Percentiles rank a stretch among this genome's conserved stretches.
Evolutionary conservation across 1,284 basidiomycete species (phyloP).

Genomic region (Blastosporella zonata): DNA sequence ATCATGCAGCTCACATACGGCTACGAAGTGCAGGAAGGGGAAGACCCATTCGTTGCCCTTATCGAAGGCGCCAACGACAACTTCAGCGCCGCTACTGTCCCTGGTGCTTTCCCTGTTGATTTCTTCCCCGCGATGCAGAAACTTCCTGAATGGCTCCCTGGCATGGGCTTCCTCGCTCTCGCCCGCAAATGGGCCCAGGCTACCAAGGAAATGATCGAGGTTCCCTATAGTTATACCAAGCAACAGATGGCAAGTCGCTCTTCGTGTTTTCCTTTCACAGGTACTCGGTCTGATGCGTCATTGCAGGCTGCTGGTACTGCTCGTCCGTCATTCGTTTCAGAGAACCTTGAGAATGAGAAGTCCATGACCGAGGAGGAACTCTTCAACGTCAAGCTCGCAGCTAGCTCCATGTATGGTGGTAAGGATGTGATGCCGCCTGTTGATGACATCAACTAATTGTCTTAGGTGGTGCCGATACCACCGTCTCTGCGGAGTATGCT

Average conservation of each 20-base stretch:
- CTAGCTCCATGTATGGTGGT: slow-evolving; percentile 40
- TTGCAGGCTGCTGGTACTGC: slow-evolving; percentile 37
- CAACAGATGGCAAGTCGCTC: slow-evolving; percentile 35
- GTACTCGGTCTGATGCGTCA: background rate
- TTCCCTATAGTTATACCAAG: slow-evolving; percentile 38
- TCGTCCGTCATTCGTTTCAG: slow-evolving; percentile 35
- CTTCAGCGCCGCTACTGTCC: slow-evolving; percentile 36
- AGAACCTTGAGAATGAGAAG: slow-evolving; percentile 30
- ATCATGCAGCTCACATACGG: slow-evolving; percentile 40
- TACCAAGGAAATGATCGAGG: slow-evolving; percentile 29
- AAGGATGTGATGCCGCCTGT: slow-evolving; percentile 6
- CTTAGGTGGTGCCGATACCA: slow-evolving; percentile 37
- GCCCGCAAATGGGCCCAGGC: slow-evolving; percentile 35
- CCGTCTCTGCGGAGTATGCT: slow-evolving; percentile 36
- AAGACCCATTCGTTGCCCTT: slow-evolving; percentile 40
- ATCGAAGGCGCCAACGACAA: slow-evolving; percentile 39
- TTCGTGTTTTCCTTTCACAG: background rate
- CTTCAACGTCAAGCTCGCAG: slow-evolving; percentile 35
- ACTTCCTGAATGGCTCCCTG: slow-evolving; percentile 51
- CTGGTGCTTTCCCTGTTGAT: slow-evolving; percentile 41
- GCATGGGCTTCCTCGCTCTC: slow-evolving; percentile 40
- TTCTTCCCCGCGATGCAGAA: slow-evolving; percentile 36
- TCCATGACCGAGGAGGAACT: slow-evolving; percentile 28
- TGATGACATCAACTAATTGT: background rate
- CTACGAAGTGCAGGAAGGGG: slow-evolving; percentile 33